phyloP scores from a whole-genome alignment of 2,329 filamentous ascomycete genomes.

The Hortaea sp. region DNA sequence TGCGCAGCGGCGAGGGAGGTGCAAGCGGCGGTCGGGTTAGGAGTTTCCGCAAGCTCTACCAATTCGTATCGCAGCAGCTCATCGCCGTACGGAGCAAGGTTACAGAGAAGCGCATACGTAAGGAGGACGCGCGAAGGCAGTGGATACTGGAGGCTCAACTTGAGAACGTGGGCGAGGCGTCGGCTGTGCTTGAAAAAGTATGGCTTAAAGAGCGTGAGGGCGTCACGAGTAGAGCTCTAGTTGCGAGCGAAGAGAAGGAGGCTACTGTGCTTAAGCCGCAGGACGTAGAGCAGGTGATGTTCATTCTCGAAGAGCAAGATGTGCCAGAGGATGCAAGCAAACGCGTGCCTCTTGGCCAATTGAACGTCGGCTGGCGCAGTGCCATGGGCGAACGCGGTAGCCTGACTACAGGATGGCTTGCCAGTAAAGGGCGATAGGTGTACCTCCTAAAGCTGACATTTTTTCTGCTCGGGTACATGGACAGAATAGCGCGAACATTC shows the following conservation, averaged over 20 bases:
- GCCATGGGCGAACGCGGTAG: conserved; percentile 84
- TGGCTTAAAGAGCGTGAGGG: conserved; percentile 20
- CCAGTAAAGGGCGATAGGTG: conserved; percentile 9
- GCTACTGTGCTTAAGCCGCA: conserved; percentile 46
- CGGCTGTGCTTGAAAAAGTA: conserved; percentile 63
- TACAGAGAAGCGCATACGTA: conserved; percentile 42
- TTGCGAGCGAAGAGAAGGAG: conserved; percentile 22
- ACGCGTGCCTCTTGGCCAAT: conserved; percentile 62
- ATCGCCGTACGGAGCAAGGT: conserved; percentile 87
- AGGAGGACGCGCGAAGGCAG: conserved; percentile 26
- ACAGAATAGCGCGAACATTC: no score
- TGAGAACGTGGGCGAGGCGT: conserved; percentile 82
- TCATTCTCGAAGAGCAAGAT: conserved; percentile 48
- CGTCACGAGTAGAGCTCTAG: conserved; percentile 14
- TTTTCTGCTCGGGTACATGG: no score
- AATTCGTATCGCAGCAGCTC: conserved; percentile 86
- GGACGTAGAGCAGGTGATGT: conserved; percentile 56
- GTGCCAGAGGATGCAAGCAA: conserved; percentile 28
- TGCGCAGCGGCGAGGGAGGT: conserved; percentile 28
- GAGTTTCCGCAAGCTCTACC: conserved; percentile 90
- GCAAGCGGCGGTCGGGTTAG: conserved; percentile 55
- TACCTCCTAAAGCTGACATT: no score
- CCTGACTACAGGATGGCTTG: conserved; percentile 69
- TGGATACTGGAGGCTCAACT: conserved; percentile 90
- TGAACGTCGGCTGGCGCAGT: conserved; percentile 80